Base-by-base conservation (phyloP, 805 yeast species). In the Cyberlindnera nakhonratchasimensis region DNA sequence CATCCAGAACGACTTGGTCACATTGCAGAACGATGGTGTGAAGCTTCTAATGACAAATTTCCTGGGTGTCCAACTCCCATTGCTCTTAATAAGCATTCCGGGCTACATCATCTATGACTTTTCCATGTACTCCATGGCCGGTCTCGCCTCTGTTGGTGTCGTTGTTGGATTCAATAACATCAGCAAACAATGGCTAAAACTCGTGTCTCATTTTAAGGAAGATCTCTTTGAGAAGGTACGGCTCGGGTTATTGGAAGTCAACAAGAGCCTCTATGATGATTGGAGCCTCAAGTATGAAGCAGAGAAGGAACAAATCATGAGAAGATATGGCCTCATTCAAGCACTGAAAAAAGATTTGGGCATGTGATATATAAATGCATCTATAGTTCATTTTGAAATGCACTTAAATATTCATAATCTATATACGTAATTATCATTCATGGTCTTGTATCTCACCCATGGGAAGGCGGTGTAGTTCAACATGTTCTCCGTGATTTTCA, bases 381-480 rank as follows among this genome's bases (percentile, higher is more conserved):
- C 10, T 24, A 12, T 12, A 20, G 6, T 14, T 10, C n/a, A n/a
- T n/a, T n/a, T n/a, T n/a, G n/a, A n/a, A 16, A 13, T 17, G n/a
- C 23, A 30, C 24, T 13, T 9, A 30, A 16, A n/a, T n/a, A n/a
- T n/a, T 42, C 42, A 39, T 39, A 49, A 25, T 54, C 62, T 57
- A 47, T 54, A 57, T 19, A 57, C 47, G 42, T 55, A 57, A 42
- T 65, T 70, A 50, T 67, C 74, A 28, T 47, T 54, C 18, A 61
- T 48, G 5, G 75, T 73, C 44, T 72, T 63, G 54, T 84, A 82
- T 40, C 83, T 69, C 1, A 85, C 82, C 95, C 95, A 85, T 0
- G 93, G 90, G 55, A 85, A 84, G 31, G 86, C 75, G 6, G 85
- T 78, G 51, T 80, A 80, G 39, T 74, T 67, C 55, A 83, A 59